Evolutionary conservation across 805 yeast genomes (phyloP).

Genomic region (Lipomyces chichibuensis): DNA sequence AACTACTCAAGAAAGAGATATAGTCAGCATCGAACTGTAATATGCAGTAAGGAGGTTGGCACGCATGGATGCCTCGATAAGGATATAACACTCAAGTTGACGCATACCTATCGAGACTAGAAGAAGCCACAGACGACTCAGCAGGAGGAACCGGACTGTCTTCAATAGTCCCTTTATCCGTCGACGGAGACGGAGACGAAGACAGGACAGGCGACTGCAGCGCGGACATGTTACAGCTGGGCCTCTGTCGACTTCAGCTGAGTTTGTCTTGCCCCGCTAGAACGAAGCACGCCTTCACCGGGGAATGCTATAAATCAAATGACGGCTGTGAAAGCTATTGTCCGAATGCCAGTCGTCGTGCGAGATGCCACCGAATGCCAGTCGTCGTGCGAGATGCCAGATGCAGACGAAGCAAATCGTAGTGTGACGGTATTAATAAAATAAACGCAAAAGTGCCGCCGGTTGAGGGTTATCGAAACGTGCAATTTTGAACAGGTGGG

Average conservation of each 20-base stretch:
- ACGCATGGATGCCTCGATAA: background rate
- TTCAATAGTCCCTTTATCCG: background rate
- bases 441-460: background rate
- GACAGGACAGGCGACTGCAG: background rate
- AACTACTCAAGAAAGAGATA: background rate
- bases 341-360: background rate
- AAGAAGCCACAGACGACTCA: background rate
- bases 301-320: background rate
- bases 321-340: background rate
- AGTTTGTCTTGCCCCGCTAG: background rate
- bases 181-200: background rate
- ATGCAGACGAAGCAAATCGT: too few species aligned
- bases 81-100: background rate
- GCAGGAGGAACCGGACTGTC: background rate
- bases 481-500: background rate
- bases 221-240: background rate
- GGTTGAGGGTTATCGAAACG: background rate
- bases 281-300: background rate
- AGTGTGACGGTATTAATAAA: background rate
- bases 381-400: background rate
- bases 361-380: background rate
- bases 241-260: background rate
- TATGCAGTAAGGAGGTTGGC: background rate
- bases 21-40: background rate
- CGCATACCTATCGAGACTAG: background rate